Evolutionary conservation across 495 filamentous ascomycete genomes (phyloP), one percentile per base, ranked within the genome.

Genomic region (Tuber indicum): DNA sequence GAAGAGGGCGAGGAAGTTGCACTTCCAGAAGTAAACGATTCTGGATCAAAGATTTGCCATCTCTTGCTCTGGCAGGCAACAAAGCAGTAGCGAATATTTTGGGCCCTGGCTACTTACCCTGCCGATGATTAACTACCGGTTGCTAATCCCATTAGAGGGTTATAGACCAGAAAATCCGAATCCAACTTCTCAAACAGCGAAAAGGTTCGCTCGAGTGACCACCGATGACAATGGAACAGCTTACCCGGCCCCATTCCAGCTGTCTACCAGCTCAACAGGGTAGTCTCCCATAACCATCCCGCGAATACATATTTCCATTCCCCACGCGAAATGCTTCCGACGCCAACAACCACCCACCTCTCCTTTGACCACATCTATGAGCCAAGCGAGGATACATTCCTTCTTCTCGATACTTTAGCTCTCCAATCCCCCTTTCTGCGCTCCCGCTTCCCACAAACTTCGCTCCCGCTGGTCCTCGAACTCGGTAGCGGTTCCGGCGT

Each of bases 381-480:
- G 83, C 96, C 96, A 66, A 91, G 94, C 17, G 96, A 98, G 85
- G 96, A 99, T 85, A 96, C 93, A 26, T 98, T 91, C 84, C 89
- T 99, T n/a, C 87, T 99, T 47, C 88, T 99, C 42, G 96, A 99
- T 86, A 96, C 94, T 0, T 87, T 99, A 43, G 93, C 94, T n/a
- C 91, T 91, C 6, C 93, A 97, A 85, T 91, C 88, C 8, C 76
- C 87, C 47, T 99, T 94, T 84, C 90, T 98, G 46, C 85, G 85
- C 42, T 52, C 85, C 16, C 89, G 89, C 70, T 94, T 97, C 86
- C 75, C 80, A 9, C 75, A 32, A 45, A 78, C 75, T 42, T 62
- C 86, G 6, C 72, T 87, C n/a, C 91, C 93, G 10, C 83, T 96
- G 2, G 84, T 97, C 46, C 84, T 97, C n/a, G 96, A 99, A 85